Conservation (phyloP, 352 stramenopile genomes). For the Sclerospora graminicola region DNA sequence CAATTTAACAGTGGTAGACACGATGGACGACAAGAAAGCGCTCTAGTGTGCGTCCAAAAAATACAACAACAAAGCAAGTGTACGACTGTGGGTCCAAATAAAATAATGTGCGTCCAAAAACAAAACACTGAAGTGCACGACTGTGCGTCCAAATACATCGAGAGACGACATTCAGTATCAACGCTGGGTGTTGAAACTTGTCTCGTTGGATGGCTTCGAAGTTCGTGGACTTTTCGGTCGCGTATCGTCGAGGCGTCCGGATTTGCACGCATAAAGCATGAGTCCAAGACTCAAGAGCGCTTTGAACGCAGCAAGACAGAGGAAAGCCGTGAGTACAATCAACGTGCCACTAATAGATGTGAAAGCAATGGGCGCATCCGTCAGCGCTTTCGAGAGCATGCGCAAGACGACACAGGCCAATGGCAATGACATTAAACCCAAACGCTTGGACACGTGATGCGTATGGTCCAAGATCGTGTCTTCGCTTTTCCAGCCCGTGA, state of each 20-base stretch:
- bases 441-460: conserved; percentile 88
- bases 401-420: conserved; percentile 90
- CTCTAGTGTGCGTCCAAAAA: background rate
- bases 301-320: conserved; percentile 73
- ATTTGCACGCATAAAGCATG: conserved; percentile 70
- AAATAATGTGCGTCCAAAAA: background rate
- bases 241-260: conserved; percentile 52
- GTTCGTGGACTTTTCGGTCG: conserved; percentile 54
- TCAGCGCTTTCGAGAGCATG: conserved; percentile 61
- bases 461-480: conserved; percentile 90
- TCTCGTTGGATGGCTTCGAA: conserved; percentile 57
- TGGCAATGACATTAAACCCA: conserved; percentile 91
- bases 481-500: conserved; percentile 90
- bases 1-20: conserved; percentile 15
- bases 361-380: conserved; percentile 30
- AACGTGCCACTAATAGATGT: conserved; percentile 29
- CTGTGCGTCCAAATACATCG: too few relatives aligned
- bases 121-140: background rate
- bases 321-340: conserved; percentile 51
- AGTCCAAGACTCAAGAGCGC: conserved; percentile 58
- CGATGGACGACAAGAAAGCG: too few relatives aligned
- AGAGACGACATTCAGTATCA: too few relatives aligned
- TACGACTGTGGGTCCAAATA: too few relatives aligned
- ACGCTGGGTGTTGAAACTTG: conserved; percentile 16
- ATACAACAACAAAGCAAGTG: background rate